Conservation (phyloP, 2,329 filamentous ascomycete genomes). For the Mycogone perniciosa region DNA sequence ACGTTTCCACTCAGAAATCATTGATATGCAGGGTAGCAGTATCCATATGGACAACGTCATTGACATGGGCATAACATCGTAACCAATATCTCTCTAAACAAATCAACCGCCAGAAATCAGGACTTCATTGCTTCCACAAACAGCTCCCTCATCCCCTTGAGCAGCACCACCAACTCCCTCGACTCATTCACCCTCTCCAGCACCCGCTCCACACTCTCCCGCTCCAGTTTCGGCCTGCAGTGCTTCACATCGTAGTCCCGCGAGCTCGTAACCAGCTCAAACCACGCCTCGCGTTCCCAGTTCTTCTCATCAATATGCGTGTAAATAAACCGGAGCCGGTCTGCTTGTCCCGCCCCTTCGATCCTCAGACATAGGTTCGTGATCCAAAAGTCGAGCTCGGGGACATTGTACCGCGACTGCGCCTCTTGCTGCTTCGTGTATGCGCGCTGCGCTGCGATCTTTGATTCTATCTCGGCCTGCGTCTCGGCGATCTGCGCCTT, state of each 20-base stretch:
- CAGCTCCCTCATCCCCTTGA: conserved; percentile 77
- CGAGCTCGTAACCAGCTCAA: conserved; percentile 76
- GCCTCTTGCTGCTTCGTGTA: conserved; percentile 71
- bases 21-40: background rate
- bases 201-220: conserved; percentile 69
- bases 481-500: conserved; percentile 58
- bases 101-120: conserved; percentile 21
- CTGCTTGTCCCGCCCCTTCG: conserved; percentile 78
- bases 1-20: background rate
- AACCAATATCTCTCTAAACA: background rate
- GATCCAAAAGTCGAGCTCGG: conserved; percentile 95
- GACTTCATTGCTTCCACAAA: conserved; percentile 63
- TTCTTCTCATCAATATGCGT: conserved; percentile 79
- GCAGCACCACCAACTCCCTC: conserved; percentile 61
- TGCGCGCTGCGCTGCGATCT: conserved; percentile 63
- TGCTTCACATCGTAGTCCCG: conserved; percentile 81
- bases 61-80: background rate
- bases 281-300: conserved; percentile 87
- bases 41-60: background rate
- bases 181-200: conserved; percentile 76
- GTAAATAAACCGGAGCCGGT: conserved; percentile 85
- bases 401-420: conserved; percentile 82
- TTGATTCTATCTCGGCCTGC: conserved; percentile 62
- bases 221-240: conserved; percentile 74
- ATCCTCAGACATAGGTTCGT: conserved; percentile 82